Base-by-base conservation (phyloP, 1,284 basidiomycete genomes). In the Rhodotorula glutinis region DNA sequence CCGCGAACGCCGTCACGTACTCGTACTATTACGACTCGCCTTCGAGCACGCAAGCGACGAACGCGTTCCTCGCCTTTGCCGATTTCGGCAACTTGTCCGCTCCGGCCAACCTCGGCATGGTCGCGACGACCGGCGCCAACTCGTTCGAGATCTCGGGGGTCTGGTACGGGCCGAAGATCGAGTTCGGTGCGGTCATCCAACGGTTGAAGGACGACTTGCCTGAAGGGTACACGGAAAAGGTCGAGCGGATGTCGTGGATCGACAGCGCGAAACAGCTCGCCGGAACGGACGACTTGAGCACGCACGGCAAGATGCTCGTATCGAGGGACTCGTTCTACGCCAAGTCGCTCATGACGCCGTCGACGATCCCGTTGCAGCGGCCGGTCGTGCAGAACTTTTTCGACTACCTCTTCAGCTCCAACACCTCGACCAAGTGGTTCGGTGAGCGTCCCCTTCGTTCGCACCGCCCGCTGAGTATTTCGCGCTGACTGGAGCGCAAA, bases 331-430 rank as follows among this genome's bases (percentile, higher is more conserved):
- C 69, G 25, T 75, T 75, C 58, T 75, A 72, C 53, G 72, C 72
- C 41, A 75, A 76, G 65, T 61, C 56, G 19, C 56, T 76, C 40
- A 71, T 74, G 57, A 76, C 71, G 23, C 74, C 75, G 16, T 55
- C 63, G 57, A 55, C 58, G 3, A 29, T 30, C 21, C 73, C 71
- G n/a, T 47, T 76, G 49, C 62, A 69, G n/a, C 40, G 60, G 9
- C 53, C 64, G 30, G 66, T 71, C 21, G 23, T 72, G 13, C 30
- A 53, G 10, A 58, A 59, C 29, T 76, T 73, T 62, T 67, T 73
- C 53, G 65, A 71, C 53, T 76, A 76, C 56, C 47, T 74, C 11
- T 67, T 58, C 53, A n/a, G 61, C 1, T 66, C 69, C 10, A 56
- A 67, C 43, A 71, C 71, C 8, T 23, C 53, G 16, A 63, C 51